These are phyloP conservation scores for Fistulifera solaris DNA, from an alignment of 108 stramenopile species.

Conservation along the genomic window DNA sequence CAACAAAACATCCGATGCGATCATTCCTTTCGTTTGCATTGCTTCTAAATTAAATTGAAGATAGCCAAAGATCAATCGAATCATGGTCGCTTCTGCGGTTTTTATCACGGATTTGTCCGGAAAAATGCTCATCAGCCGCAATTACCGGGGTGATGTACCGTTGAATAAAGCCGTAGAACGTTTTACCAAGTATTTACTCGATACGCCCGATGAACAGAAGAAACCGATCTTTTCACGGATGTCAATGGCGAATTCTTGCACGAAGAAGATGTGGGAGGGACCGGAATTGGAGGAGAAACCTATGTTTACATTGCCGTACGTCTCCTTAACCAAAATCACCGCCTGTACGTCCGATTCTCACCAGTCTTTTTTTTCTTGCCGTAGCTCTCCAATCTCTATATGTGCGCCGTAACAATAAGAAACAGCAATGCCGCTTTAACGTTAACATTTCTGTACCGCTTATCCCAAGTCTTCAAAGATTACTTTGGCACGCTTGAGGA, in stretches of 20 bases:
- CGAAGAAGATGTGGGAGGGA: constrained; percentile 46
- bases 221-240: constrained; percentile 79
- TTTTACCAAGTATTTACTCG: constrained; percentile 66
- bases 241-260: constrained; percentile 42
- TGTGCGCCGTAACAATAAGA: constrained; percentile 91
- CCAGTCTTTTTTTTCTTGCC: not conserved
- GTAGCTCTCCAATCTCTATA: constrained; percentile 92
- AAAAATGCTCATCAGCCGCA: constrained; percentile 95
- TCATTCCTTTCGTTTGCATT: no score
- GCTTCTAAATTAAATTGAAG: no score
- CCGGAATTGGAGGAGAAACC: constrained; percentile 61
- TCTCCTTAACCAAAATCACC: not conserved
- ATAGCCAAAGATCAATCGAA: constrained; percentile 1
- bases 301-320: constrained; percentile 80
- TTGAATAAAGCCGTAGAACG: constrained; percentile 67
- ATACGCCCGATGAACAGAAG: constrained; percentile 74
- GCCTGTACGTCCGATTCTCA: not conserved
- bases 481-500: constrained; percentile 98
- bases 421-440: constrained; percentile 96
- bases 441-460: constrained; percentile 84
- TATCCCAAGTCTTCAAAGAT: constrained; percentile 91
- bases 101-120: constrained; percentile 86
- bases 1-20: no score
- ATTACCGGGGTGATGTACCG: constrained; percentile 97
- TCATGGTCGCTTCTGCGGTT: constrained; percentile 84